phyloP scores from a whole-genome alignment of 768 basidiomycete genomes.

The Russula sp. region DNA sequence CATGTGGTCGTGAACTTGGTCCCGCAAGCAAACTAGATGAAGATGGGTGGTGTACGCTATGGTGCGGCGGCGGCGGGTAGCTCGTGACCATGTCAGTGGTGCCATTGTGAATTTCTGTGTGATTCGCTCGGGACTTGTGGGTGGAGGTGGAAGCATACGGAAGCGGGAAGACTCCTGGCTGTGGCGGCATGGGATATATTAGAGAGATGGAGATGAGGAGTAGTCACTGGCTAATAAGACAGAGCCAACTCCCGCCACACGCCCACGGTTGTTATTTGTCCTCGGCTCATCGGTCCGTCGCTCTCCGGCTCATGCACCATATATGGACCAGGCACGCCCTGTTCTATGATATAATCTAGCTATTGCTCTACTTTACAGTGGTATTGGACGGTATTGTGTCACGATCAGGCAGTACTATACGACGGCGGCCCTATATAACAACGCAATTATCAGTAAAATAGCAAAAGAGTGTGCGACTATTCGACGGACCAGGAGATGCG shows the following conservation, averaged over 20 bases:
- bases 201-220: background rate
- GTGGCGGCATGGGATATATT: conserved; percentile 53
- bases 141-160: conserved; percentile 52
- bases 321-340: background rate
- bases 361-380: conserved; percentile 20
- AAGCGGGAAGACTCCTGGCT: conserved; percentile 64
- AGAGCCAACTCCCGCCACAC: background rate
- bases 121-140: conserved; percentile 41
- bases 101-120: conserved; percentile 32
- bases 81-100: conserved; percentile 36
- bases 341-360: conserved; percentile 7
- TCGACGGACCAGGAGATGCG: conserved; percentile 56
- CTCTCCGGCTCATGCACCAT: background rate
- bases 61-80: conserved; percentile 44
- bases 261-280: background rate
- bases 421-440: conserved; percentile 42
- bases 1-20: conserved; percentile 18
- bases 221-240: background rate
- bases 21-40: conserved; percentile 42
- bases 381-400: background rate
- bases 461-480: background rate
- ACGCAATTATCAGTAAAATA: conserved; percentile 20
- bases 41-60: conserved; percentile 43
- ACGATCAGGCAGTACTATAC: conserved; percentile 33
- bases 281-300: background rate